These are phyloP conservation scores for Potentilla sterilis DNA, from an alignment of 306 rosid species.

Conservation along the genomic window DNA sequence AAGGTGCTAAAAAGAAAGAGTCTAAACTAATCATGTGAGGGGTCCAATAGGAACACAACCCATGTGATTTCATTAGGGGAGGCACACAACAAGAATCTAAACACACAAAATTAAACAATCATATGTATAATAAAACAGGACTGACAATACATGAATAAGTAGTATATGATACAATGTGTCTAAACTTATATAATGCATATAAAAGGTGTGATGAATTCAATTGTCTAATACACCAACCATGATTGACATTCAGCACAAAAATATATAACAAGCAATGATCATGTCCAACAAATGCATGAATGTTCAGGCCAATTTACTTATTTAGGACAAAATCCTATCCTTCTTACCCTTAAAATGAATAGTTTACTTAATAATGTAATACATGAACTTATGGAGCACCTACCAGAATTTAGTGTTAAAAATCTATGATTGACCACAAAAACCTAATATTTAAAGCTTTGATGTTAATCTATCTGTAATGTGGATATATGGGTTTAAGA, in stretches of 20 bases:
- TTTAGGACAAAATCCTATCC: slow-evolving; percentile 29
- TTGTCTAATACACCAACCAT: slow-evolving; percentile 34
- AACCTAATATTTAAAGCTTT: neutral
- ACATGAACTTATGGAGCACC: neutral
- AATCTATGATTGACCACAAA: neutral
- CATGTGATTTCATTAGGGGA: slow-evolving; percentile 64
- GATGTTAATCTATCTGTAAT: neutral
- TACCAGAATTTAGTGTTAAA: neutral
- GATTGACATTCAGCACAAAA: slow-evolving; percentile 36
- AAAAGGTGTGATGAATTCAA: slow-evolving; percentile 23
- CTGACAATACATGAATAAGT: slow-evolving; percentile 47
- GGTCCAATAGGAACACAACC: slow-evolving; percentile 49
- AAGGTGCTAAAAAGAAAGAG: slow-evolving; percentile 38
- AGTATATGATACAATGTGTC: slow-evolving; percentile 32
- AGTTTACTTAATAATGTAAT: neutral
- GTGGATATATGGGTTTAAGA: neutral
- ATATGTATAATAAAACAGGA: slow-evolving; percentile 34
- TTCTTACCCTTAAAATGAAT: slow-evolving; percentile 3
- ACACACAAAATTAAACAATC: slow-evolving; percentile 34
- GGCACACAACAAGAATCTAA: slow-evolving; percentile 30
- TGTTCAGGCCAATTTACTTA: slow-evolving; percentile 3
- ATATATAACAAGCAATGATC: slow-evolving; percentile 18
- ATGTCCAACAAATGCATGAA: slow-evolving; percentile 33
- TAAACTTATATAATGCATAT: slow-evolving; percentile 9
- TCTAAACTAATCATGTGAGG: slow-evolving; percentile 44